Base-by-base conservation (phyloP, 2,329 filamentous ascomycete species). In the Torrubiellomyces zombiae region DNA sequence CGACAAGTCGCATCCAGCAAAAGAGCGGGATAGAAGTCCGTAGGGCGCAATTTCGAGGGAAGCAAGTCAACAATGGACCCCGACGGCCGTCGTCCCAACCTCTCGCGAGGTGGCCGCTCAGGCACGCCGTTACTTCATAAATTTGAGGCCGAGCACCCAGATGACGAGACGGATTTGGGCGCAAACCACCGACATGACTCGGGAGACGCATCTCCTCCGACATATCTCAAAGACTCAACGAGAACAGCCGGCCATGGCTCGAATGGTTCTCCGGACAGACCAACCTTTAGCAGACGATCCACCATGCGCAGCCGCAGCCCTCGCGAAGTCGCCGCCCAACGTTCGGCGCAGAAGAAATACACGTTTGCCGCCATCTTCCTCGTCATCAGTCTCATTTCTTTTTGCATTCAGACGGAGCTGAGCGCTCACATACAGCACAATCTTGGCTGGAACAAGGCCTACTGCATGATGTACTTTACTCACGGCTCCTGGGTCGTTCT, bases 401-500 rank as follows among this genome's bases (percentile, higher is more conserved):
- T 98, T 48, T 81, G 82, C 23, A 60, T 93, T 5, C 89, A 98
- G 64, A 95, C 89, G 4, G 86, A 95, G 60, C 82, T 92, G 27
- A 86, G 85, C 8, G 75, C 91, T 7, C 85, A 94, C 54, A 89
- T 98, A 32, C 86, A 95, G 56, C 75, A 86, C 47, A 74, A 89
- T 31, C 55, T 94, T 34, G 73, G 78, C 34, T 98, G 89, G 89
- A 71, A 91, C 55, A 98, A 98, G 58, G 81, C 89, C n/a, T 98
- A 94, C 57, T 92, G 82, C 60, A 98, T 98, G 89, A 70, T 98
- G 63, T 94, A 92, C 53, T 63, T 98, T 36, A 98, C 89, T 8
- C 89, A 98, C 55, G 79, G 86, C 28, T 93, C 83, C 2, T 98
- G 89, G 89, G 51, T 75, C 7, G 53, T 95, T 24, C 63, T 98